Conservation (phyloP, 192 early-diverging fungal species). For the Podila epigama region DNA sequence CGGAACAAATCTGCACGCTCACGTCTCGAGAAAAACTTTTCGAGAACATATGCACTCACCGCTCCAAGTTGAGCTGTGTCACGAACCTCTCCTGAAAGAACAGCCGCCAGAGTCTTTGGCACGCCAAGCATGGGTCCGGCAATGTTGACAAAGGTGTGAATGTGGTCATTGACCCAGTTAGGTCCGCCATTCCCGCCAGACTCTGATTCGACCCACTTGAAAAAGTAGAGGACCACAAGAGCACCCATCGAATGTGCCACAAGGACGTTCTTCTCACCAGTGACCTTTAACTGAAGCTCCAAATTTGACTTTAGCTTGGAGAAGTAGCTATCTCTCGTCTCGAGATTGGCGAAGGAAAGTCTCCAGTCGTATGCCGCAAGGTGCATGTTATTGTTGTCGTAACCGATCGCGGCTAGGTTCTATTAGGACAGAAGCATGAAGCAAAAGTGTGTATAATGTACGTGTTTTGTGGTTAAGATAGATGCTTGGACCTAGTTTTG, state of each 20-base stretch:
- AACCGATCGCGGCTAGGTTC: slow-evolving; percentile 84
- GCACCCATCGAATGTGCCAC: slow-evolving; percentile 77
- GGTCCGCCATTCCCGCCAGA: slow-evolving; percentile 72
- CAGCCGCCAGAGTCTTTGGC: slow-evolving; percentile 79
- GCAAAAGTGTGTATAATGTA: background rate
- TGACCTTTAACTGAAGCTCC: slow-evolving; percentile 60
- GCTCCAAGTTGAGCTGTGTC: slow-evolving; percentile 85
- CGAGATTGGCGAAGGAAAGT: slow-evolving; percentile 77
- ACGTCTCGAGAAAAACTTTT: slow-evolving; percentile 81
- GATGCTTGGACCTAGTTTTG: slow-evolving; percentile 85
- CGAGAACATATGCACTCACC: slow-evolving; percentile 80
- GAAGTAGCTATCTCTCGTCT: slow-evolving; percentile 84
- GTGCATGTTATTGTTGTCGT: slow-evolving; percentile 89
- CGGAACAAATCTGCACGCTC: slow-evolving; percentile 82
- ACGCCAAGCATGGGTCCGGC: slow-evolving; percentile 88
- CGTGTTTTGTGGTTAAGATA: slow-evolving; percentile 18
- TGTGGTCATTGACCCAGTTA: slow-evolving; percentile 79
- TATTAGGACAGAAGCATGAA: slow-evolving; percentile 23
- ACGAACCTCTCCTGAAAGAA: slow-evolving; percentile 81
- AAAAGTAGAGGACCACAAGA: slow-evolving; percentile 80
- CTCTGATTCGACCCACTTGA: slow-evolving; percentile 83
- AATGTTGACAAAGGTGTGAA: slow-evolving; percentile 84
- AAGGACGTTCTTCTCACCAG: slow-evolving; percentile 63
- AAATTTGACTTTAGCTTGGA: slow-evolving; percentile 76
- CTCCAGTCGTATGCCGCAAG: slow-evolving; percentile 93